phyloP scores from a whole-genome alignment of 306 rosid genomes.

The Casuarina equisetifolia region DNA sequence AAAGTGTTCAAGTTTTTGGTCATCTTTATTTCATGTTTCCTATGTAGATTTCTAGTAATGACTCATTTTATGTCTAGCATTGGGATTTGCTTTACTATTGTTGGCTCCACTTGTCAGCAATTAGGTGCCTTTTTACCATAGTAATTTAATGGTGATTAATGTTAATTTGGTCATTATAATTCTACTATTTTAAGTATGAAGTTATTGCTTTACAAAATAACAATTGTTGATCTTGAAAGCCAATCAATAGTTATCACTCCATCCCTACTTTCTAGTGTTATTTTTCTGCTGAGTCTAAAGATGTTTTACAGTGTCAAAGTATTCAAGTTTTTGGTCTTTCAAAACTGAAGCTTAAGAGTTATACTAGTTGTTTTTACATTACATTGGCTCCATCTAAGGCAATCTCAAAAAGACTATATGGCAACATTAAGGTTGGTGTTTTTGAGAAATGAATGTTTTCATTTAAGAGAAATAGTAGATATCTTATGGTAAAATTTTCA shows the following conservation, averaged over 20 bases:
- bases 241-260: slow-evolving; percentile 46
- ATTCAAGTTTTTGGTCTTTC: slow-evolving; percentile 55
- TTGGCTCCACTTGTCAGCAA: slow-evolving; percentile 69
- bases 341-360: slow-evolving; percentile 61
- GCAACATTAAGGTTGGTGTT: slow-evolving; percentile 51
- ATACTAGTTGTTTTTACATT: slow-evolving; percentile 52
- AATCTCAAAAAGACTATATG: slow-evolving; percentile 55
- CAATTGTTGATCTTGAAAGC: slow-evolving; percentile 59
- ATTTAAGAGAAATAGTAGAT: not conserved
- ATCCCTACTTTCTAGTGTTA: slow-evolving; percentile 22
- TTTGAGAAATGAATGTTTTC: not conserved
- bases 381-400: slow-evolving; percentile 54
- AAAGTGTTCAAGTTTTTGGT: not conserved
- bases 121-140: slow-evolving; percentile 81
- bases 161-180: slow-evolving; percentile 57
- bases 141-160: slow-evolving; percentile 76
- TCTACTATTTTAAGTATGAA: slow-evolving; percentile 45
- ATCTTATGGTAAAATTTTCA: slow-evolving; percentile 32
- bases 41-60: slow-evolving; percentile 62
- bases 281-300: slow-evolving; percentile 22
- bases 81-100: slow-evolving; percentile 52
- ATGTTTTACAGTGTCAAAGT: slow-evolving; percentile 52
- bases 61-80: slow-evolving; percentile 62
- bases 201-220: slow-evolving; percentile 2
- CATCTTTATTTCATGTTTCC: not conserved